Evolutionary conservation across 306 rosid species (phyloP), one percentile per base, ranked within the genome.

Genomic region (Heteromeles arbutifolia): DNA sequence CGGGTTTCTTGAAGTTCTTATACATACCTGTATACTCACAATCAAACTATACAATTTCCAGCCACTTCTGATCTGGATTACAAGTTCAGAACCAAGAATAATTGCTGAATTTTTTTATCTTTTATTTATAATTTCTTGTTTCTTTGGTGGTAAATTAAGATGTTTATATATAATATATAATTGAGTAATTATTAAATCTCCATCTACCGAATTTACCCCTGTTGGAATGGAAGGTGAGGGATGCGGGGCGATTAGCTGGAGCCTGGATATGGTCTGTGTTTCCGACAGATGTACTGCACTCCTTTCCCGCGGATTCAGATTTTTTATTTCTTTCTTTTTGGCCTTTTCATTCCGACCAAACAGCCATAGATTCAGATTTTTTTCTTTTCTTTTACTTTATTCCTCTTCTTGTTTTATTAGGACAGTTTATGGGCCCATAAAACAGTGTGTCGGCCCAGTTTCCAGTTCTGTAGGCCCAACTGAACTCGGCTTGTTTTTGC

Each of bases 181-280:
- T 74, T 59, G 58, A 61, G 77, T 25, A 11, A 74, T 74, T 61
- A 61, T 74, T 74, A 41, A 10, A 7, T 28, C 14, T 62, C 69
- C 77, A 28, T 62, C 69, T 6, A 74, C 77, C 77, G 61, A 34
- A 41, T 44, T 28, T 28, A 41, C 57, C 61, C 24, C 43, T 15
- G 24, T 73, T 26, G 77, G 70, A 74, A 74, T 62, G 77, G 77
- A 74, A 25, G 70, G 84, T 85, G 87, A n/a, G 83, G 57, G 64
- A 32, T 28, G 74, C 64, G 70, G 70, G 70, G 70, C 15, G 0
- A 8, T 65, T 19, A 19, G 48, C 10, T 34, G 45, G 69, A 34
- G 50, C 41, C 68, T 64, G 25, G 43, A 31, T 3, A 31, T 3
- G 0, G 70, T 65, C 70, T n/a, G 0, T 6, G 44, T 50, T 71